phyloP scores from a whole-genome alignment of 1,284 basidiomycete genomes.

The Ustilago xerochloae region DNA sequence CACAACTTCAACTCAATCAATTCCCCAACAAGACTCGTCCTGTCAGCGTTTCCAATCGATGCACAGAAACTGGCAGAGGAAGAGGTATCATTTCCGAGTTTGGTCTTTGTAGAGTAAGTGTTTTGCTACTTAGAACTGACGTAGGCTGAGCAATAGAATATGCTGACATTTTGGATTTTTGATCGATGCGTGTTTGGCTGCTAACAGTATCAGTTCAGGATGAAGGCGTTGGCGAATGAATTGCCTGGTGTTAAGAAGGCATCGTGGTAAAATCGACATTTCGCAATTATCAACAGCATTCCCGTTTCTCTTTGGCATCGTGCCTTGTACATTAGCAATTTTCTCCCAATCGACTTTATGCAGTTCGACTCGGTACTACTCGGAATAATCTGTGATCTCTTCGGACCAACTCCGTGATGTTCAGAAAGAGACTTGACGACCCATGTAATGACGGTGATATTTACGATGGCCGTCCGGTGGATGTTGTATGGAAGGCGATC shows the following conservation, averaged over 20 bases:
- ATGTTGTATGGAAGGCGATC: too few relatives aligned
- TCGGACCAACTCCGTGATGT: too few relatives aligned
- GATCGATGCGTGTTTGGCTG: neutral
- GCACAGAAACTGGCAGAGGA: slow-evolving; percentile 83
- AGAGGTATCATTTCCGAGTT: slow-evolving; percentile 89
- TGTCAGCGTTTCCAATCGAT: slow-evolving; percentile 86
- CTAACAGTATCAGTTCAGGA: slow-evolving; percentile 84
- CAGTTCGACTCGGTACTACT: too few relatives aligned
- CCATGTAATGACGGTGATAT: too few relatives aligned
- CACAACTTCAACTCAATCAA: slow-evolving; percentile 91
- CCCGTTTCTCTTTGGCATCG: neutral
- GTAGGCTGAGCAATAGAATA: neutral
- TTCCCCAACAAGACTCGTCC: slow-evolving; percentile 85
- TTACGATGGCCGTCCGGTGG: too few relatives aligned
- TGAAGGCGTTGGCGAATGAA: slow-evolving; percentile 81
- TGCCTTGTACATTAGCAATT: slow-evolving; percentile 24
- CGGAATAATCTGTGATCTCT: too few relatives aligned
- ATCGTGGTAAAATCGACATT: slow-evolving; percentile 75
- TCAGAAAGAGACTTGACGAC: too few relatives aligned
- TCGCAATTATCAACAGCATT: neutral
- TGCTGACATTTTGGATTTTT: neutral
- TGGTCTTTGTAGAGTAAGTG: slow-evolving; percentile 82
- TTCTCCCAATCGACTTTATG: neutral
- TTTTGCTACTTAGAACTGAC: neutral
- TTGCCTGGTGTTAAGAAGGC: slow-evolving; percentile 88